A percentile compares a stretch with the other conserved stretches of the same genome.
These are phyloP conservation scores for Rubia yunnanensis DNA, from an alignment of 257 asterid genomes.

Conservation along the genomic window DNA sequence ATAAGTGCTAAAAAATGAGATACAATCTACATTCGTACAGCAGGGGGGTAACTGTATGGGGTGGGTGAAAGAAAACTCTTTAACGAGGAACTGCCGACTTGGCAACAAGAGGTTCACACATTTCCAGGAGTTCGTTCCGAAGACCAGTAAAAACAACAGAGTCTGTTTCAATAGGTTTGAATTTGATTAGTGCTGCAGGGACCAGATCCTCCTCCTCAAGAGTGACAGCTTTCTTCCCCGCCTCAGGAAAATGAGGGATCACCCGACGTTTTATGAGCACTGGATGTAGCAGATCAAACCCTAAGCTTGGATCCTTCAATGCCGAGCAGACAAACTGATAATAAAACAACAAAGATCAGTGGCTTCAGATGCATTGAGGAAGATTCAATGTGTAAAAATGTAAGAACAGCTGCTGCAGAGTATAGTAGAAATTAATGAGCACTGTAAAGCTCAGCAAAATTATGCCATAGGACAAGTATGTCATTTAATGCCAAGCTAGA, in stretches of 20 bases:
- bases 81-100: constrained; percentile 27
- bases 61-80: neutral
- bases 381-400: neutral
- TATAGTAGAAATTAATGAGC: neutral
- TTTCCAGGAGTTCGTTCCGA: constrained; percentile 60
- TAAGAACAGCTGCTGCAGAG: neutral
- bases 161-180: constrained; percentile 68
- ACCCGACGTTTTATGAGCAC: constrained; percentile 52
- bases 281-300: constrained; percentile 71
- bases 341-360: neutral
- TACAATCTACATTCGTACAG: neutral
- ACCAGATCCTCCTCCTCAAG: constrained; percentile 88
- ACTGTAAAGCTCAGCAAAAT: neutral
- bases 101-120: constrained; percentile 59
- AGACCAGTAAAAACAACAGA: constrained; percentile 70
- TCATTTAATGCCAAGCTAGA: too few relatives aligned
- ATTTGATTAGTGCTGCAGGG: constrained; percentile 83
- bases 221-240: constrained; percentile 41
- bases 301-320: constrained; percentile 70
- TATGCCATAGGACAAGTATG: too few relatives aligned
- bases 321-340: constrained; percentile 76
- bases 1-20: neutral
- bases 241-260: constrained; percentile 56
- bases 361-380: neutral
- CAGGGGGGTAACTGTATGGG: neutral